Percentiles rank a stretch among this genome's conserved stretches.
phyloP scores from a whole-genome alignment of 1,139 yeast species.

The Diutina ranongensis region DNA sequence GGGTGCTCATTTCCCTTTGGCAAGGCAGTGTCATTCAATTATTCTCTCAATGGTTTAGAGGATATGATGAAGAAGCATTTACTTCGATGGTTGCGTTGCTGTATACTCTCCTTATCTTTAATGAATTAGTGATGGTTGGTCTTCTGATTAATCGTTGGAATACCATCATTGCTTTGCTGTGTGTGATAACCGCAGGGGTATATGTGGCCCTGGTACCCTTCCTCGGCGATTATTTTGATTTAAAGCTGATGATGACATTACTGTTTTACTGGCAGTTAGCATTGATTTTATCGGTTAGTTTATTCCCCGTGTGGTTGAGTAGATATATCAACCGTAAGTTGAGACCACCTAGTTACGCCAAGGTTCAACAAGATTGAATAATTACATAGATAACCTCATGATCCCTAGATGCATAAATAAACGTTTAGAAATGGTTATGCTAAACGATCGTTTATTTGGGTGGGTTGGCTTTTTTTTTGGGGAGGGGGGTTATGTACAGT shows the following conservation, averaged over 20 bases:
- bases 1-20: conserved; percentile 80
- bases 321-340: conserved; percentile 63
- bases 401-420: neutral
- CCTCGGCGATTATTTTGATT: conserved; percentile 71
- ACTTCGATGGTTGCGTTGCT: conserved; percentile 75
- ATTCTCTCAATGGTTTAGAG: conserved; percentile 63
- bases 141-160: conserved; percentile 89
- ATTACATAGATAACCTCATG: neutral
- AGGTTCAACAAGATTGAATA: conserved; percentile 63
- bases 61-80: conserved; percentile 45
- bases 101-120: conserved; percentile 67
- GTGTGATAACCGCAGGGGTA: conserved; percentile 54
- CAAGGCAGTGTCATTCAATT: conserved; percentile 83
- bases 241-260: conserved; percentile 47
- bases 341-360: conserved; percentile 96
- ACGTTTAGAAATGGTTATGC: neutral
- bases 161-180: conserved; percentile 61
- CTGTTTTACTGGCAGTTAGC: conserved; percentile 60
- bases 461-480: neutral
- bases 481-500: neutral
- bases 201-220: conserved; percentile 74
- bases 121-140: conserved; percentile 90
- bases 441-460: neutral
- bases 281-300: conserved; percentile 55
- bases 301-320: conserved; percentile 84